Conservation (phyloP, 352 stramenopile genomes). For the Peronosclerospora sorghi region DNA sequence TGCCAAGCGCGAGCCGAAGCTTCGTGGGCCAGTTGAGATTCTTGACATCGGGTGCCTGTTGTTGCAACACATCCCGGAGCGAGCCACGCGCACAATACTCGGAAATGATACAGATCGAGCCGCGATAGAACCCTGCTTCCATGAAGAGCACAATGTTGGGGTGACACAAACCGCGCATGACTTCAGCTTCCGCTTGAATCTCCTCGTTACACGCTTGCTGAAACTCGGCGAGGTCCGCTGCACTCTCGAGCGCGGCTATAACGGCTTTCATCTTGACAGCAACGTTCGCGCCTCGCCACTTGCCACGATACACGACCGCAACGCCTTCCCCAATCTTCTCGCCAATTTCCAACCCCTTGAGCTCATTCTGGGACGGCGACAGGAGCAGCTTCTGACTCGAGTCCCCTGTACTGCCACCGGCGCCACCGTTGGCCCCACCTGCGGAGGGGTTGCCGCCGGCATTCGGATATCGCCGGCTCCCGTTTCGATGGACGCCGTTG, state of each 20-base stretch:
- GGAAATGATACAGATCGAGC: slow-evolving; percentile 91
- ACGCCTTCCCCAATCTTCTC: slow-evolving; percentile 80
- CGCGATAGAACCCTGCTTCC: slow-evolving; percentile 76
- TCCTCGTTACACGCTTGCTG: slow-evolving; percentile 76
- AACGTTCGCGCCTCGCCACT: slow-evolving; percentile 92
- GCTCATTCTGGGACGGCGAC: slow-evolving; percentile 53
- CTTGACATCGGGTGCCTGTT: slow-evolving; percentile 37
- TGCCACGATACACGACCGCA: slow-evolving; percentile 90
- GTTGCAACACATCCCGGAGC: slow-evolving; percentile 89
- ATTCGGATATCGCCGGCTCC: slow-evolving; percentile 19
- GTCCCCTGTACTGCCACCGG: slow-evolving; percentile 10
- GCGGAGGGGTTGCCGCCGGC: slow-evolving; percentile 15
- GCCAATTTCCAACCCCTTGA: slow-evolving; percentile 72
- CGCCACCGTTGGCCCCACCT: slow-evolving; percentile 14
- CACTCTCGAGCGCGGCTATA: slow-evolving; percentile 45
- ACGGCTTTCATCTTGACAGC: slow-evolving; percentile 90
- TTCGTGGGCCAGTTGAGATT: slow-evolving; percentile 75
- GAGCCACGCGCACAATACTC: slow-evolving; percentile 91
- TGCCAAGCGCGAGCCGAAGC: slow-evolving; percentile 60
- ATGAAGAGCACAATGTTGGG: slow-evolving; percentile 86
- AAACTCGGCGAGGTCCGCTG: slow-evolving; percentile 56
- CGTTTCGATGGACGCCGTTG: slow-evolving; percentile 13
- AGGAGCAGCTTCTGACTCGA: slow-evolving; percentile 31
- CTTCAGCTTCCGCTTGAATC: slow-evolving; percentile 70
- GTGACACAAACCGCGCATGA: slow-evolving; percentile 75